Evolutionary conservation across 78 protist species (phyloP).

Genomic region (Chrysochromulina parva): DNA sequence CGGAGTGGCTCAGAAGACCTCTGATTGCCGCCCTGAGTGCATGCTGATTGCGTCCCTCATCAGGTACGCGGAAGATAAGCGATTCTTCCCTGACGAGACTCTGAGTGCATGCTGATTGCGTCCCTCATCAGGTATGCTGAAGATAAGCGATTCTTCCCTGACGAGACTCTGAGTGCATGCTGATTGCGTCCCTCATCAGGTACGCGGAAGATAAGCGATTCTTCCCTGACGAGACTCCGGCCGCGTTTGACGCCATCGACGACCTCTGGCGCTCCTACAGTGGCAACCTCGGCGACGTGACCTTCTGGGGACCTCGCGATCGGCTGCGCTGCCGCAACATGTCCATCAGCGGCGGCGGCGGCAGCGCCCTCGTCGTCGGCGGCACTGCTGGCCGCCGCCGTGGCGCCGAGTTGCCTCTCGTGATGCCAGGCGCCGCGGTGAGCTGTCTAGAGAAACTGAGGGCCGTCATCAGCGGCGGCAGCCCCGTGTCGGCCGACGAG

Average conservation of each 20-base stretch:
- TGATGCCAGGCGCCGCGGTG: not conserved
- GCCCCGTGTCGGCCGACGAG: too few relatives aligned
- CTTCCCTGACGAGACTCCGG: not conserved
- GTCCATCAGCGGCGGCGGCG: too few relatives aligned
- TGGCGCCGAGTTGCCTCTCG: not conserved
- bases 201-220: not conserved
- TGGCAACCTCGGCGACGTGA: not conserved
- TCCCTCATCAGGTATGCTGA: not conserved
- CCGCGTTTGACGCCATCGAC: not conserved
- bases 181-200: too few relatives aligned
- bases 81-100: not conserved
- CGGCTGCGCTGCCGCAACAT: not conserved
- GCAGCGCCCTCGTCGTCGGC: too few relatives aligned
- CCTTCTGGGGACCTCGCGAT: not conserved
- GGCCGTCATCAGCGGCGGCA: too few relatives aligned
- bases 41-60: too few relatives aligned
- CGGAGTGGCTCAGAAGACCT: too few relatives aligned
- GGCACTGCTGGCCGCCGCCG: too few relatives aligned
- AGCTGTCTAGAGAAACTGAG: not conserved
- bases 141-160: not conserved
- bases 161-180: not conserved
- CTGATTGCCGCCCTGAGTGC: not conserved
- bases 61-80: conserved; percentile 4
- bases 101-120: not conserved
- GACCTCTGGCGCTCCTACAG: not conserved